Conservation (phyloP, 345 rosid species). For the Triadica sebifera region DNA sequence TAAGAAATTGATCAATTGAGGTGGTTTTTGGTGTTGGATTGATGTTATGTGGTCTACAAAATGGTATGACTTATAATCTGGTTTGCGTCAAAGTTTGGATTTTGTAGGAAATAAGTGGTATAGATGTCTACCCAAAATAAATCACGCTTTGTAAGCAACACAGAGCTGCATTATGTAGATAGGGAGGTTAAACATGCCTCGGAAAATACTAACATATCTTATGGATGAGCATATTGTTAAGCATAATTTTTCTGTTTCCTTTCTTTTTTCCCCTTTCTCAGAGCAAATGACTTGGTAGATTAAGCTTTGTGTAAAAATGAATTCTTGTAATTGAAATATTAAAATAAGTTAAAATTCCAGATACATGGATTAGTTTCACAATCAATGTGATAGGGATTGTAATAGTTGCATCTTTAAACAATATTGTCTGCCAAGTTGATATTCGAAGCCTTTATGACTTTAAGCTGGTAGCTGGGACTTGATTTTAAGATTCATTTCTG, state of each 20-base stretch:
- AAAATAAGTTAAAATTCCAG: too few species aligned
- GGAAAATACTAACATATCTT: not conserved
- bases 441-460: not conserved
- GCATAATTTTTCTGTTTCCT: too few species aligned
- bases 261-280: not conserved
- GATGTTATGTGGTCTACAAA: not conserved
- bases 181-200: not conserved
- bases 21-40: not conserved
- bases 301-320: not conserved
- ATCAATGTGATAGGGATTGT: too few species aligned
- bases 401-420: not conserved
- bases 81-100: not conserved
- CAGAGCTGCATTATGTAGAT: not conserved
- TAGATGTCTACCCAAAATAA: not conserved
- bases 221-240: not conserved
- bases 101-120: not conserved
- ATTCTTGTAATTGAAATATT: not conserved
- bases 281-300: not conserved
- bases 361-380: too few species aligned
- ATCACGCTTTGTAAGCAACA: not conserved
- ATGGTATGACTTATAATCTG: not conserved
- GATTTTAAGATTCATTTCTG: too few species aligned
- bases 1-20: too few species aligned
- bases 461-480: not conserved
- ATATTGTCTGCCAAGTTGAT: not conserved